A percentile compares a stretch with the other conserved stretches of the same genome.
Evolutionary conservation across 768 basidiomycete genomes (phyloP).

Genomic region (Calvatia gigantea): DNA sequence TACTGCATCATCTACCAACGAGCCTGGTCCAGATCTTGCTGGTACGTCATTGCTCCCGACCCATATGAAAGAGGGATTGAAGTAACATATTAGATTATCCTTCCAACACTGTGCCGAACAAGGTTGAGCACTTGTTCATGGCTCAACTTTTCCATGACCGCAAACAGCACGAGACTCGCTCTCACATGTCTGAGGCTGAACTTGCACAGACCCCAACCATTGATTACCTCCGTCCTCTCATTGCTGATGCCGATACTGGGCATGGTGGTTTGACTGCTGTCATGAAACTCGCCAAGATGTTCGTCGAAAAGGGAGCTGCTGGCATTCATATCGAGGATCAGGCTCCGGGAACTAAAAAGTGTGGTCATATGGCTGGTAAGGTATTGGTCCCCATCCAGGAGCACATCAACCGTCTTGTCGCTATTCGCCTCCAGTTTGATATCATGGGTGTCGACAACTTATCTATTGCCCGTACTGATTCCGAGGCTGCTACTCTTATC

Average conservation of each 20-base stretch:
- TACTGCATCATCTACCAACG: constrained; percentile 90
- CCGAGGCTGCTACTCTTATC: constrained; percentile 96
- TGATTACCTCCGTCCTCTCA: constrained; percentile 91
- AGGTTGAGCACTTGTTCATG: constrained; percentile 97
- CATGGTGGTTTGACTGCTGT: constrained; percentile 97
- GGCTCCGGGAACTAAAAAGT: constrained; percentile 96
- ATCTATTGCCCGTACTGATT: constrained; percentile 91
- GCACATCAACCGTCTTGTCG: constrained; percentile 97
- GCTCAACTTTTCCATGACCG: constrained; percentile 99
- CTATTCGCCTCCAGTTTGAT: constrained; percentile 95
- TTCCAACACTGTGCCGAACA: constrained; percentile 97
- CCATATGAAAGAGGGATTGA: background rate
- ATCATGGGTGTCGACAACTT: constrained; percentile 98
- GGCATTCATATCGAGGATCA: constrained; percentile 99
- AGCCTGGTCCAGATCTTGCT: constrained; percentile 98
- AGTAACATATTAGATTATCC: constrained; percentile 71
- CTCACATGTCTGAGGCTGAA: constrained; percentile 64
- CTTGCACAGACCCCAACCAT: constrained; percentile 66
- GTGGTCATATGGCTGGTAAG: constrained; percentile 92
- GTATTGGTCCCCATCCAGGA: constrained; percentile 96
- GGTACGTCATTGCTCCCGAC: constrained; percentile 41
- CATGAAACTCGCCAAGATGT: constrained; percentile 98
- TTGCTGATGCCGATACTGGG: constrained; percentile 98
- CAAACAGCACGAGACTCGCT: constrained; percentile 85
- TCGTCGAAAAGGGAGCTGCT: constrained; percentile 97